A percentile compares a stretch with the other conserved stretches of the same genome.
phyloP scores from a whole-genome alignment of 2,329 filamentous ascomycete genomes.

The Fusarium sp. region DNA sequence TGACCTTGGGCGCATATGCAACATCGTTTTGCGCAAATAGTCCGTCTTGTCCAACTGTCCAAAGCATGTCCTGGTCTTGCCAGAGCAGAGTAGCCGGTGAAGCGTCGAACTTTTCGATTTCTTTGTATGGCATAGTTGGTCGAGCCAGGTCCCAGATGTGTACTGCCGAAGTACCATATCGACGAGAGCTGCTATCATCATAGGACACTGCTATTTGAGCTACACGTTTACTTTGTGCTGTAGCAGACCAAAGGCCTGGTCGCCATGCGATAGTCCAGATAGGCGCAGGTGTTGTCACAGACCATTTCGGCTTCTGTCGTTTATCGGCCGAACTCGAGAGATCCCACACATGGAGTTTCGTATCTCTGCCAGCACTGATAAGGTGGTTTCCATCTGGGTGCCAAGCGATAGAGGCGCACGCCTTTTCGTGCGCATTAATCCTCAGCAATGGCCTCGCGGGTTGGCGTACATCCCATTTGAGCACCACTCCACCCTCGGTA shows the following conservation, averaged over 20 bases:
- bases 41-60: conserved; percentile 71
- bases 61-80: conserved; percentile 72
- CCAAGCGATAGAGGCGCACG: conserved; percentile 70
- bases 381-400: conserved; percentile 74
- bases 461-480: conserved; percentile 72
- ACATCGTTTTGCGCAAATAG: conserved; percentile 72
- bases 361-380: conserved; percentile 70
- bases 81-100: conserved; percentile 69
- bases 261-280: conserved; percentile 70
- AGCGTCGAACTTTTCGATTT: conserved; percentile 67
- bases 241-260: conserved; percentile 72
- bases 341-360: conserved; percentile 72
- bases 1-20: conserved; percentile 68
- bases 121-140: conserved; percentile 72
- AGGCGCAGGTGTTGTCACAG: conserved; percentile 68
- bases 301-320: conserved; percentile 71
- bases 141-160: conserved; percentile 76
- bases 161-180: conserved; percentile 65
- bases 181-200: conserved; percentile 63
- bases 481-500: conserved; percentile 68
- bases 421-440: conserved; percentile 69
- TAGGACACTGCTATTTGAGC: conserved; percentile 72
- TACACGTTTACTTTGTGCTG: conserved; percentile 66
- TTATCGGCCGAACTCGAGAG: conserved; percentile 68
- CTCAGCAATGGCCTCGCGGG: conserved; percentile 62